Evolutionary conservation across 768 basidiomycete species (phyloP), one percentile per base, ranked within the genome.

Genomic region (Russula brevipes): DNA sequence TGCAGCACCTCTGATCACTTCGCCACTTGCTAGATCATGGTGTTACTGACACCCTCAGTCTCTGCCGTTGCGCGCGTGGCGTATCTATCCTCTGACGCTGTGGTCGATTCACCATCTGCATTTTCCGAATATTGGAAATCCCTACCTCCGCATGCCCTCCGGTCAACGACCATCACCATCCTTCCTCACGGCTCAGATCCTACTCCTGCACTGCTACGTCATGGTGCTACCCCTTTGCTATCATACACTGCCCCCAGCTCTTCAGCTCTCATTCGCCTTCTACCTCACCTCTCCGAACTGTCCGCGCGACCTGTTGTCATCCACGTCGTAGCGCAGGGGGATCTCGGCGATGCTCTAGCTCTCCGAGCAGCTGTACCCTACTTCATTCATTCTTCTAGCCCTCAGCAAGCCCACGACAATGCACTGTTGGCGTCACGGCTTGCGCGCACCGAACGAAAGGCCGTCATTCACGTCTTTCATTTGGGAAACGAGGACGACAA

Each of bases 401-500:
- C 84, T 3, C 89, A 93, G 72, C 82, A 94, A 70, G 91, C 94
- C 4, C 89, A 96, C 69, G 91, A 95, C 71, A 87, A 98, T 73
- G 89, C 93, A 30, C 76, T 98, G 41, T 81, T 98, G 17, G 92
- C 93, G 14, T 86, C 91, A 55, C 83, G 87, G 47, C 76, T 98
- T 54, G 91, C 96, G 0, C 80, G 81, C 42, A 73, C 80, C 7
- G 84, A 89, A 69, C 78, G 79, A 59, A 88, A 84, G 68, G 86
- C 87, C 5, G 91, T 96, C n/a, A 78, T 97, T 31, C 96, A 98
- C 72, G 85, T 82, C 14, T 97, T 94, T 74, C 85, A 88, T 69
- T 70, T 78, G 8, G 74, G 70, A 2, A 72, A 72, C 2, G 72
- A 76, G 24, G 73, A 75, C 16, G 77, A 80, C 33, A 66, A 71